A percentile compares a stretch with the other conserved stretches of the same genome.
These are phyloP conservation scores for Cordyceps javanica DNA, from an alignment of 2,329 filamentous ascomycete genomes.

Conservation along the genomic window DNA sequence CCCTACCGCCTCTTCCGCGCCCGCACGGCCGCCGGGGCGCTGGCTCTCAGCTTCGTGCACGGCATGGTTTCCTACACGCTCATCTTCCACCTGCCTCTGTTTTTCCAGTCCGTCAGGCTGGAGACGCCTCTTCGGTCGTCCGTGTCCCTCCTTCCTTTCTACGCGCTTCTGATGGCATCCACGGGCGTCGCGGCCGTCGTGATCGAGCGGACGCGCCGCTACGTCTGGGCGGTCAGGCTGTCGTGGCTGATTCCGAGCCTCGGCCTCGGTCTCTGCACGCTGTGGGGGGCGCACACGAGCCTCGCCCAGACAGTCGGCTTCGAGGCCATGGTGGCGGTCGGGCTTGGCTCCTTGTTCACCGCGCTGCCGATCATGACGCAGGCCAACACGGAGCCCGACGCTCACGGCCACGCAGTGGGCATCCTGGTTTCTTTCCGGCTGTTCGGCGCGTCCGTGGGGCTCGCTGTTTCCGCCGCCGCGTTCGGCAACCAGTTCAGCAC, in stretches of 20 bases:
- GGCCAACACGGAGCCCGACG: background rate
- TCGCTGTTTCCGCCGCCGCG: background rate
- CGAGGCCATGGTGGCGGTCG: background rate
- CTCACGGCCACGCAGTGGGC: background rate
- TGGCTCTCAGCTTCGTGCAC: conserved; percentile 24
- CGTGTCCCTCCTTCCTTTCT: conserved; percentile 22
- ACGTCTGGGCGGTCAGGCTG: background rate
- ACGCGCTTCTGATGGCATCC: conserved; percentile 12
- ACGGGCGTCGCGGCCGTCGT: background rate
- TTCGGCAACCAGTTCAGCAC: background rate
- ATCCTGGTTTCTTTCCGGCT: background rate
- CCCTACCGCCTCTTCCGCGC: conserved; percentile 26
- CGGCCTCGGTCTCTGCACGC: background rate
- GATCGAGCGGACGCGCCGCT: background rate
- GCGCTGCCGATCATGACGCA: background rate
- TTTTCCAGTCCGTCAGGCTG: conserved; percentile 28
- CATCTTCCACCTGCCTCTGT: conserved; percentile 27
- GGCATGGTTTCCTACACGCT: conserved; percentile 25
- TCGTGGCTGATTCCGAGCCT: background rate
- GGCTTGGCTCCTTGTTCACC: background rate
- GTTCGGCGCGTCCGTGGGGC: background rate
- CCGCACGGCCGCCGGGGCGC: conserved; percentile 18
- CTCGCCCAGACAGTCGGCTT: background rate
- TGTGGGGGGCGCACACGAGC: background rate
- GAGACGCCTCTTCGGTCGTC: conserved; percentile 23